Evolutionary conservation across 2,329 filamentous ascomycete genomes (phyloP).

Genomic region (Fusarium siculi): DNA sequence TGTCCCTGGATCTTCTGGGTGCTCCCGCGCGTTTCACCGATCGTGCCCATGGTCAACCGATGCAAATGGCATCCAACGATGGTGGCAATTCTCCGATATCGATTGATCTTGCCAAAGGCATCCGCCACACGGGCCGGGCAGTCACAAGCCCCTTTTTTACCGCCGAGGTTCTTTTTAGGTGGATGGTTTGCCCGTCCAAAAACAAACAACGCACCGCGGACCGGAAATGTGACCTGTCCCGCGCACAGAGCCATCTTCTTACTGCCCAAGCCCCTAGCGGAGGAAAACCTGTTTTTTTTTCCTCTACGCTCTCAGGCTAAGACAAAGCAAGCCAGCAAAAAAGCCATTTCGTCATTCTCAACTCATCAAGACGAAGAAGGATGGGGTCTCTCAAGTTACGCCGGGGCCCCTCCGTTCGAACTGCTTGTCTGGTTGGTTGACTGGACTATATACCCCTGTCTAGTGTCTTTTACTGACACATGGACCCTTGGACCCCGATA

Average conservation of each 20-base stretch:
- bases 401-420: neutral
- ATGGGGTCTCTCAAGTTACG: neutral
- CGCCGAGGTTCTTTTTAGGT: neutral
- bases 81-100: neutral
- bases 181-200: neutral
- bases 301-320: neutral
- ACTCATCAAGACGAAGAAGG: neutral
- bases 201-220: neutral
- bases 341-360: neutral
- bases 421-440: neutral
- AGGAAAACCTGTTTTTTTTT: neutral
- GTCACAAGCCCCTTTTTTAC: neutral
- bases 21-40: neutral
- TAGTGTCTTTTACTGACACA: neutral
- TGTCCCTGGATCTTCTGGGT: neutral
- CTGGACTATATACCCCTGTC: neutral
- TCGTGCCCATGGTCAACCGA: neutral
- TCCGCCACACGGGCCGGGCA: neutral
- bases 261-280: neutral
- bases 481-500: neutral
- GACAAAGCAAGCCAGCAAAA: neutral
- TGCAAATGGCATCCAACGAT: neutral
- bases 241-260: neutral
- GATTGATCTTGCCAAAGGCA: neutral
- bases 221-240: neutral